Percentiles rank a stretch among this genome's conserved stretches.
These are phyloP conservation scores for Porcisia deanei DNA, from an alignment of 208 protist species.

Conservation along the genomic window DNA sequence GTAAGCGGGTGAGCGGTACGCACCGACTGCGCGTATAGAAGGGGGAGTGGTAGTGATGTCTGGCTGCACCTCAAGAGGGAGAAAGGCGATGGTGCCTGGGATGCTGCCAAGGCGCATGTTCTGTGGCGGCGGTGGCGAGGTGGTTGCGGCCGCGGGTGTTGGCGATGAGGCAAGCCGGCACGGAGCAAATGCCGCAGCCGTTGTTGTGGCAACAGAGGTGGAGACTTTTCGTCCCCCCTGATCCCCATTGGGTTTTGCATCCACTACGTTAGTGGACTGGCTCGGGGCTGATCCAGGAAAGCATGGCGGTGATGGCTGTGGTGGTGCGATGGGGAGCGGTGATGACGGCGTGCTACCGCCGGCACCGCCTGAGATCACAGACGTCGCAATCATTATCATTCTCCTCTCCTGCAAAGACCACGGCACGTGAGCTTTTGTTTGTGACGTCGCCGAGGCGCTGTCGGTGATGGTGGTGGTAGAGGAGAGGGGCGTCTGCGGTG, in stretches of 20 bases:
- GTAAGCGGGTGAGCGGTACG: not conserved
- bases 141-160: not conserved
- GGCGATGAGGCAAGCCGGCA: not conserved
- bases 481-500: slow-evolving; percentile 2
- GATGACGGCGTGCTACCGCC: slow-evolving; percentile 12
- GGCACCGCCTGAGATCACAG: not conserved
- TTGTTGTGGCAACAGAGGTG: not conserved
- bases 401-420: not conserved
- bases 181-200: not conserved
- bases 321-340: not conserved
- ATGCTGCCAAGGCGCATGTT: not conserved
- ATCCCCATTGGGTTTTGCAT: not conserved
- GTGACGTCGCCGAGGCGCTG: not conserved
- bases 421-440: not conserved
- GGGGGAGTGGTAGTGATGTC: not conserved
- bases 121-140: not conserved
- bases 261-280: not conserved
- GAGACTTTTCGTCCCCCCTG: not conserved
- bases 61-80: slow-evolving; percentile 26
- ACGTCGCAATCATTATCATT: not conserved
- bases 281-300: not conserved
- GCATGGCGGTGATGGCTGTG: not conserved
- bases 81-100: slow-evolving; percentile 14
- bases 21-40: not conserved
- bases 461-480: slow-evolving; percentile 1